Percentiles rank a stretch among this genome's conserved stretches.
Conservation (phyloP, 169 alveolate species). For the Amoebophrya sp. region DNA sequence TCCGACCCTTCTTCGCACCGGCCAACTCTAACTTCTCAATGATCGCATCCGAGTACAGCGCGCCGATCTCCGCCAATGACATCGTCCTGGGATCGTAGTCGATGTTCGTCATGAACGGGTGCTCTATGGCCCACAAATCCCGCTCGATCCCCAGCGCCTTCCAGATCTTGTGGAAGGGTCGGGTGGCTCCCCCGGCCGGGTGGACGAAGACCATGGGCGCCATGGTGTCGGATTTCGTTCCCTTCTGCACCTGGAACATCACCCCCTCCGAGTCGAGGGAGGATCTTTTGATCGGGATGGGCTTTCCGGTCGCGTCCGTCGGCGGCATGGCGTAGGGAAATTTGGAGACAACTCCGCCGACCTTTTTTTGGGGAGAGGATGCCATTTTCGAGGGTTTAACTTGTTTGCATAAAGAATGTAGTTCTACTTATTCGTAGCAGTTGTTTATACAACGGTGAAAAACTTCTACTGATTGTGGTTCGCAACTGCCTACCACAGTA, state of each 20-base stretch:
- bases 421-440: too few relatives aligned
- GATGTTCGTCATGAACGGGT: background rate
- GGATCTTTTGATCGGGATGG: background rate
- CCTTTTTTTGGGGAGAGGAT: background rate
- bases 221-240: background rate
- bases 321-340: background rate
- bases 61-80: background rate
- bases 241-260: conserved; percentile 16
- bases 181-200: background rate
- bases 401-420: too few relatives aligned
- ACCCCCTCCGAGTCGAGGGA: background rate
- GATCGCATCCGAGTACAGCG: background rate
- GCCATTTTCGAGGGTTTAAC: too few relatives aligned
- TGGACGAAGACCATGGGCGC: background rate
- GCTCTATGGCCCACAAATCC: background rate
- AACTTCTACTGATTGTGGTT: too few relatives aligned
- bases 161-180: background rate
- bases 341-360: background rate
- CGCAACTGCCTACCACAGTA: too few relatives aligned
- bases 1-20: background rate
- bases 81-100: background rate
- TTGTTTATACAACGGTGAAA: too few relatives aligned
- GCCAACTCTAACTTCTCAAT: background rate
- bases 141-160: background rate
- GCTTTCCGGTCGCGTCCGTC: background rate